Evolutionary conservation across 2,329 filamentous ascomycete genomes (phyloP).

Genomic region (Colletotrichum sp.): DNA sequence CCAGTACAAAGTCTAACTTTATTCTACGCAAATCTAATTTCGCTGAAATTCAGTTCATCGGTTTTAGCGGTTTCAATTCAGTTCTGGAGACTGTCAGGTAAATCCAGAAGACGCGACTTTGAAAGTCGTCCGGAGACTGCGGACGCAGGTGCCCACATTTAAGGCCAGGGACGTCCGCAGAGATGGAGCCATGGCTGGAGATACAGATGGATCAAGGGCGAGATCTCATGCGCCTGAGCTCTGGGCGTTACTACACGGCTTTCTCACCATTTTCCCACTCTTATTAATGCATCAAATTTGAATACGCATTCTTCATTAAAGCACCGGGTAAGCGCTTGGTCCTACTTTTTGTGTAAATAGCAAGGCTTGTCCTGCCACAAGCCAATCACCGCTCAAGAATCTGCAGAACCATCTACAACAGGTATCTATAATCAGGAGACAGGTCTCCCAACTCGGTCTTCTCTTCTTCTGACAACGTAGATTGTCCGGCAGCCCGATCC

Average conservation of each 20-base stretch:
- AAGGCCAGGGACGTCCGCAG: neutral
- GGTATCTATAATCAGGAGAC: conserved; percentile 64
- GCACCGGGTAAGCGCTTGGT: rapidly evolving
- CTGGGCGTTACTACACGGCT: neutral
- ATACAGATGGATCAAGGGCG: neutral
- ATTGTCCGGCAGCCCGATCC: conserved; percentile 49
- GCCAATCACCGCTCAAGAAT: neutral
- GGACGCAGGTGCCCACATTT: neutral
- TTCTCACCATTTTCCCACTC: no score
- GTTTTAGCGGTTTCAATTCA: no score
- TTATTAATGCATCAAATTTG: neutral
- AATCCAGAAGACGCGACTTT: rapidly evolving
- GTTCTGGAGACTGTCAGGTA: rapidly evolving
- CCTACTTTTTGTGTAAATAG: neutral
- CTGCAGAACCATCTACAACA: conserved; percentile 39
- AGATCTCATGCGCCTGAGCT: neutral
- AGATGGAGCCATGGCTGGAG: neutral
- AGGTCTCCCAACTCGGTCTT: conserved; percentile 65
- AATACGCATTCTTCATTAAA: neutral
- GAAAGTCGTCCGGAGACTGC: neutral
- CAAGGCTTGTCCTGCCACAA: neutral
- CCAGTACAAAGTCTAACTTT: no score
- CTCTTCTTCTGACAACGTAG: conserved; percentile 60
- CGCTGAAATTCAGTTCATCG: no score
- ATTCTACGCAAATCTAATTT: no score